Evolutionary conservation across 2,329 filamentous ascomycete species (phyloP).

Genomic region (Ceratocystis smalleyi): DNA sequence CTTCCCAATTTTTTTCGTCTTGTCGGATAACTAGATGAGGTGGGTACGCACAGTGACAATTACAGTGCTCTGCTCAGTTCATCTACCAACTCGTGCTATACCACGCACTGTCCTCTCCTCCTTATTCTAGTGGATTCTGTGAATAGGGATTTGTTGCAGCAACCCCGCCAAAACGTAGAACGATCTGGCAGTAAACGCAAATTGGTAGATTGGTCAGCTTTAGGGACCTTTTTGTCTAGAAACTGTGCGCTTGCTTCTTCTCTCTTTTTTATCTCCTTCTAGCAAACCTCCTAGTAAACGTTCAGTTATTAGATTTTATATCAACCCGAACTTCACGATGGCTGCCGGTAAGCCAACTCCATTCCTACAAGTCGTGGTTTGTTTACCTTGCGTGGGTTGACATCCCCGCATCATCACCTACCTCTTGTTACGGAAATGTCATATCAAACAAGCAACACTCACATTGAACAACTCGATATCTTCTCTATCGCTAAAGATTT

Average conservation of each 20-base stretch:
- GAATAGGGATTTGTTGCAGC: not conserved
- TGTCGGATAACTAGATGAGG: not conserved
- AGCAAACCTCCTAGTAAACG: not conserved
- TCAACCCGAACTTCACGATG: slow-evolving; percentile 22
- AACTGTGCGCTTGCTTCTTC: not conserved
- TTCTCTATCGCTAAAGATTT: no score
- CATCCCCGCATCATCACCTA: not conserved
- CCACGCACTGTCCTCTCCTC: slow-evolving; percentile 2
- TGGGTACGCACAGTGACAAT: not conserved
- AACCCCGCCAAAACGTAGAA: slow-evolving; percentile 14
- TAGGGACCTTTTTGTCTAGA: not conserved
- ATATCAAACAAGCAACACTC: not conserved
- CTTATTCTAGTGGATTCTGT: slow-evolving; percentile 2
- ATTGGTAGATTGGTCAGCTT: not conserved
- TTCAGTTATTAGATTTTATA: not conserved
- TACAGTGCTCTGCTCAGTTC: not conserved
- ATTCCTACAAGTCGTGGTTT: not conserved
- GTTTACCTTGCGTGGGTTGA: not conserved
- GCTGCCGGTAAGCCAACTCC: slow-evolving; percentile 22
- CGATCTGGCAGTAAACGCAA: not conserved
- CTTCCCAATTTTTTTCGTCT: not conserved
- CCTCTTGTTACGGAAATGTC: not conserved
- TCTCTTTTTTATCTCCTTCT: not conserved
- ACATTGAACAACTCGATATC: no score
- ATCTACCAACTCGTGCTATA: not conserved